These are phyloP conservation scores for Aspergillus pseudoviridinutans DNA, from an alignment of 2,329 filamentous ascomycete species.

Conservation along the genomic window DNA sequence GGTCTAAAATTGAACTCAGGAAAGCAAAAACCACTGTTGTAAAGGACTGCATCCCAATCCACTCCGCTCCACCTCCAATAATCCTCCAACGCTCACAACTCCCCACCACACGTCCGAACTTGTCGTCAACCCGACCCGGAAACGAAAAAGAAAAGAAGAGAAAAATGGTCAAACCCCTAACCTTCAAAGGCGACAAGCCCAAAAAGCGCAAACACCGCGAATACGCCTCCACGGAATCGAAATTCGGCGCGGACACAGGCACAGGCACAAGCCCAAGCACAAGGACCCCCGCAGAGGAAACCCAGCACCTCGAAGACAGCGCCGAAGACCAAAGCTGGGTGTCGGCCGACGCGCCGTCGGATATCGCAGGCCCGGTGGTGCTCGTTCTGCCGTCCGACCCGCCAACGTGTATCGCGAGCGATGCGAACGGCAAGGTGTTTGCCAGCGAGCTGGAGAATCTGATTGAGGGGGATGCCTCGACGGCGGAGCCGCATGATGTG, in stretches of 20 bases:
- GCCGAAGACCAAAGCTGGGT: constrained; percentile 85
- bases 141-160: neutral
- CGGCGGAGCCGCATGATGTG: constrained; percentile 91
- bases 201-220: constrained; percentile 80
- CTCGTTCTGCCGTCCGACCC: constrained; percentile 74
- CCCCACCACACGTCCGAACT: neutral
- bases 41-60: neutral
- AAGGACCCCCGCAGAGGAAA: constrained; percentile 21
- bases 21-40: neutral
- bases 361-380: constrained; percentile 78
- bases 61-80: neutral
- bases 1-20: neutral
- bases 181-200: constrained; percentile 94
- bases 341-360: constrained; percentile 67
- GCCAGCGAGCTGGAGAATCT: constrained; percentile 79
- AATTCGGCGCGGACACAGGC: constrained; percentile 24
- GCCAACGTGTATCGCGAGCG: constrained; percentile 74
- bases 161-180: constrained; percentile 68
- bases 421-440: constrained; percentile 83
- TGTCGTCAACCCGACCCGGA: constrained; percentile 2
- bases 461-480: constrained; percentile 74
- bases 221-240: constrained; percentile 40
- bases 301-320: constrained; percentile 27
- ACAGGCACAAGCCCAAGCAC: constrained; percentile 22
- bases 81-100: constrained; percentile 1